Base-by-base conservation (phyloP, 352 stramenopile species). In the Phytopythium sindhum region DNA sequence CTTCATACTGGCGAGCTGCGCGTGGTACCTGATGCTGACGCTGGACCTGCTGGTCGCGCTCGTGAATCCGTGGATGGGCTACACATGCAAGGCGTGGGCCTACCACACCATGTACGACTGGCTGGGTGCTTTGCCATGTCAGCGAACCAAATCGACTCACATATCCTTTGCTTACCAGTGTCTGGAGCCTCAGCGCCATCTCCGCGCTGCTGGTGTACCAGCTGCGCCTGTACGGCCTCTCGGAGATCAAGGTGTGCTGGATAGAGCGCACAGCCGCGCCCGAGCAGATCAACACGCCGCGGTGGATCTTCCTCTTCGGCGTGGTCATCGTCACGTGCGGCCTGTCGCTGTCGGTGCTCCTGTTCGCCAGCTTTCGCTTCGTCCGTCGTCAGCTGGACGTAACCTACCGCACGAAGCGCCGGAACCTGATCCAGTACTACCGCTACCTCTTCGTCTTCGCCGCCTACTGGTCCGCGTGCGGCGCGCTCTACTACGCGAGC, bases 11-110 rank as follows among this genome's bases (percentile, higher is more conserved):
- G 80, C 81, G 2, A 77, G 82, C 44, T 74, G 61, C n/a, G 66
- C 74, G 10, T 95, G 86, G 86, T 93, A 93, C 68, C 70, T 93
- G 54, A 95, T 93, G 86, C 77, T 95, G 29, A 80, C 86, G 42
- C 60, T 93, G 31, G 86, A 93, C 64, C 75, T 95, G 57, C 79
- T 95, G 23, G 81, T 95, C 61, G 86, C 84, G 56, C 81, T 95
- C 48, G 84, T 95, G 48, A 93, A 95, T 65, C 86, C 86, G 9
- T 93, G 86, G 86, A 93, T 93, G 83, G 84, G 86, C 55, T 95
- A 95, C 69, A 76, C 81, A 15, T 92, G 86, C 78, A 95, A 95
- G 63, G 77, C 84, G 17, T 90, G 86, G 83, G 72, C 82, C 28
- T 93, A 95, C 63, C 86, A 95, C 50, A 84, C 67, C 33, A 90